Percentiles rank a stretch among this genome's conserved stretches.
phyloP scores from a whole-genome alignment of 495 filamentous ascomycete species.

The Schizothecium vesticola region DNA sequence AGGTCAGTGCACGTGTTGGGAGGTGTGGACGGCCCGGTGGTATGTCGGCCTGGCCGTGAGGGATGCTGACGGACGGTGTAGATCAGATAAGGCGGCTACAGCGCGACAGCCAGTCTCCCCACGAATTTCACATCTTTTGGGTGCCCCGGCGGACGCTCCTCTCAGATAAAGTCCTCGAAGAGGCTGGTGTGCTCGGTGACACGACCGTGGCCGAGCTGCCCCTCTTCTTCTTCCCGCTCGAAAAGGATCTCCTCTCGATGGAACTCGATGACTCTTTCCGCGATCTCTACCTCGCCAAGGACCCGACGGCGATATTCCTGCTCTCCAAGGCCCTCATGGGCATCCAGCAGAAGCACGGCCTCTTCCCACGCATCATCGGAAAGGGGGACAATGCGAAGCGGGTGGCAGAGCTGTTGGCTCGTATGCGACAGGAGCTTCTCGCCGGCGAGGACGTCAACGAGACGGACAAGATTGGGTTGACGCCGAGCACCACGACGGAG shows the following conservation, averaged over 20 bases:
- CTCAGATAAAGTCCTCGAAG: conserved; percentile 86
- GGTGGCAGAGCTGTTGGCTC: conserved; percentile 80
- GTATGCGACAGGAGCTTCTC: conserved; percentile 87
- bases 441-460: conserved; percentile 68
- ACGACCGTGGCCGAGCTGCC: conserved; percentile 81
- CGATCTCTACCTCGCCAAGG: conserved; percentile 85
- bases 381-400: conserved; percentile 92
- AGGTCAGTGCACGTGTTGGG: conserved; percentile 54
- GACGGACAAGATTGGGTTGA: conserved; percentile 58
- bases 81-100: conserved; percentile 90
- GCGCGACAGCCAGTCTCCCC: conserved; percentile 74
- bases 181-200: conserved; percentile 88
- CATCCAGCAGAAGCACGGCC: conserved; percentile 83
- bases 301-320: conserved; percentile 82
- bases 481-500: conserved; percentile 84
- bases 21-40: conserved; percentile 5
- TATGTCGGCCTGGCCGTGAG: neutral
- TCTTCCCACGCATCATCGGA: conserved; percentile 91
- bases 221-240: conserved; percentile 83
- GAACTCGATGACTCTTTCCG: conserved; percentile 82
- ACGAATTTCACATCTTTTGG: conserved; percentile 95
- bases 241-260: conserved; percentile 84
- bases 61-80: conserved; percentile 40
- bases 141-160: conserved; percentile 86
- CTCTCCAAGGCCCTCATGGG: conserved; percentile 92